Percentiles rank a stretch among this genome's conserved stretches.
Evolutionary conservation across 805 yeast species (phyloP).

Genomic region (Lipomyces sp.): DNA sequence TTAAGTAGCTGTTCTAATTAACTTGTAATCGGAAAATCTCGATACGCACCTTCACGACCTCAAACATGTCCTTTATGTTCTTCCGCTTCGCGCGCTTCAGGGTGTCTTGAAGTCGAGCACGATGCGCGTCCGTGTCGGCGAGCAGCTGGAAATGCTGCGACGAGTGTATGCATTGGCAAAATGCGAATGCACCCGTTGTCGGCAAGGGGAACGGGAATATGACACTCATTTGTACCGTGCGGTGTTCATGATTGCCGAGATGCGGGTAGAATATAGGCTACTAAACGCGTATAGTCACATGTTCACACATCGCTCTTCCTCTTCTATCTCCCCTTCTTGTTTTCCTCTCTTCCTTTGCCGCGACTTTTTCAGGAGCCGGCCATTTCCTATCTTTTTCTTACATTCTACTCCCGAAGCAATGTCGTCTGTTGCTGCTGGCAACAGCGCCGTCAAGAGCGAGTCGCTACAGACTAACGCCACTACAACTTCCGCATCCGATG

Average conservation of each 20-base stretch:
- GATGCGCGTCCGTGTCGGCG: conserved; percentile 33
- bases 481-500: too few species aligned
- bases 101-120: conserved; percentile 34
- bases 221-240: conserved; percentile 21
- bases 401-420: too few species aligned
- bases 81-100: conserved; percentile 35
- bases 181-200: conserved; percentile 33
- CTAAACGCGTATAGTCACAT: too few species aligned
- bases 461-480: too few species aligned
- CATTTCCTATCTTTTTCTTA: too few species aligned
- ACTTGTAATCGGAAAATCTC: too few species aligned
- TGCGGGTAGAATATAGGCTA: not conserved
- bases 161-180: conserved; percentile 27
- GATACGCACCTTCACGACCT: conserved; percentile 28
- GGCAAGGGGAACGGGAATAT: conserved; percentile 34
- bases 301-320: too few species aligned
- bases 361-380: too few species aligned
- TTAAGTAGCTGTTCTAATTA: not conserved
- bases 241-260: not conserved
- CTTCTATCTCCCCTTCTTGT: too few species aligned
- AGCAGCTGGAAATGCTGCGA: conserved; percentile 29
- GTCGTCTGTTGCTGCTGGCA: conserved; percentile 9
- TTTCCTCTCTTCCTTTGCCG: too few species aligned
- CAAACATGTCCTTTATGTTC: conserved; percentile 30
- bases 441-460: too few species aligned